phyloP scores from a whole-genome alignment of 495 filamentous ascomycete species.

The Podospora fimiseda region DNA sequence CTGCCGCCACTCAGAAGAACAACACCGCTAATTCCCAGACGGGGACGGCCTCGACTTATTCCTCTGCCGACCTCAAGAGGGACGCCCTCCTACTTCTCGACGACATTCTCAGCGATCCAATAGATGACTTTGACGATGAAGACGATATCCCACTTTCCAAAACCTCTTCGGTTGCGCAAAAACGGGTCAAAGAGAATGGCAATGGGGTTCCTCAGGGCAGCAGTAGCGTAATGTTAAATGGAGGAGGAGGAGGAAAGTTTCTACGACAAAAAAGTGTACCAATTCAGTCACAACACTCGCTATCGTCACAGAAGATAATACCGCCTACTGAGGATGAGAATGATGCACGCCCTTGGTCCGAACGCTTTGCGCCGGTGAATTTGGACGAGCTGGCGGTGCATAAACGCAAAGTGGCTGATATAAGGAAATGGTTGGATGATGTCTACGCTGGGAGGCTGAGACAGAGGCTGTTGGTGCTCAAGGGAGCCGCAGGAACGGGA shows the following conservation, averaged over 20 bases:
- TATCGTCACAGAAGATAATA: neutral
- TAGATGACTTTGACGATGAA: slow-evolving; percentile 28
- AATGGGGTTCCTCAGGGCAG: neutral
- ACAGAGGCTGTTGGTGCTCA: slow-evolving; percentile 73
- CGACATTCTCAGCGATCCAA: slow-evolving; percentile 46
- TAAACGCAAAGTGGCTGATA: slow-evolving; percentile 85
- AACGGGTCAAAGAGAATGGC: slow-evolving; percentile 30
- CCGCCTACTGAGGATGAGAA: slow-evolving; percentile 19
- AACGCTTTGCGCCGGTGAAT: slow-evolving; percentile 66
- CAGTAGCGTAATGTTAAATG: neutral
- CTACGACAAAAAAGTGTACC: slow-evolving; percentile 15
- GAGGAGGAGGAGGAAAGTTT: slow-evolving; percentile 26
- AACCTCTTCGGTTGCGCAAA: slow-evolving; percentile 29
- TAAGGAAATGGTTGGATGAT: slow-evolving; percentile 70
- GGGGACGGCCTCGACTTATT: neutral
- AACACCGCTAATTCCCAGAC: neutral
- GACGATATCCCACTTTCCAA: slow-evolving; percentile 40
- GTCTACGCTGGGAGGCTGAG: slow-evolving; percentile 58
- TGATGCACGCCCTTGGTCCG: slow-evolving; percentile 71
- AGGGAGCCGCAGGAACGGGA: slow-evolving; percentile 85
- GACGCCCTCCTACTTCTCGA: slow-evolving; percentile 26
- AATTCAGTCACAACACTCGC: neutral
- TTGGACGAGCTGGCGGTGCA: slow-evolving; percentile 86
- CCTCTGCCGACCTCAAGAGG: neutral
- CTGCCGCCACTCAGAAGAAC: neutral